Conservation (phyloP, 148 eudicot species). For the Spergularia bocconei region DNA sequence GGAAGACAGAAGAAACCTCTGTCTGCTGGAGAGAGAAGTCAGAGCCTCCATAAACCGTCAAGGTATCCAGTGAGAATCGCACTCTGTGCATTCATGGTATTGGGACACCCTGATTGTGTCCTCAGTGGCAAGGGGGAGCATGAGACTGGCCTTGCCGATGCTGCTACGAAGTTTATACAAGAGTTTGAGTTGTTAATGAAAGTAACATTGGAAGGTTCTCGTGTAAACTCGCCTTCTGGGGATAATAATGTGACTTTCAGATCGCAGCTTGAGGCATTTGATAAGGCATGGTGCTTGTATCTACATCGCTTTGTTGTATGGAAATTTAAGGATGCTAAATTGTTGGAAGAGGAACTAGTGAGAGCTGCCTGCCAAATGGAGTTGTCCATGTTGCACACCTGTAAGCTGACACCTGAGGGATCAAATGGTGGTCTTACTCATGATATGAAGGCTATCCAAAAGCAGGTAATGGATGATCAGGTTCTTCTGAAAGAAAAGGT, state of each 20-base stretch:
- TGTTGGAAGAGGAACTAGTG: constrained; percentile 90
- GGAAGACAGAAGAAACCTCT: constrained; percentile 42
- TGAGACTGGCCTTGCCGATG: constrained; percentile 67
- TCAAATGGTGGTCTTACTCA: constrained; percentile 58
- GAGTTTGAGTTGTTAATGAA: constrained; percentile 68
- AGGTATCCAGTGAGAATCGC: constrained; percentile 89
- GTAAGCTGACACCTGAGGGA: constrained; percentile 77
- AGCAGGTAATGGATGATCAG: constrained; percentile 90
- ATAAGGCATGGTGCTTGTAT: constrained; percentile 93
- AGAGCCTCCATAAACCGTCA: constrained; percentile 41
- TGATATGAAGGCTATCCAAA: constrained; percentile 93
- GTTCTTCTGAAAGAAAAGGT: constrained; percentile 81
- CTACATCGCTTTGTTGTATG: constrained; percentile 82
- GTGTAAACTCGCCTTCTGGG: constrained; percentile 20
- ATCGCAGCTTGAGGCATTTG: constrained; percentile 78
- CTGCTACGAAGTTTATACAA: constrained; percentile 70
- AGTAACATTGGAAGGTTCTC: constrained; percentile 46
- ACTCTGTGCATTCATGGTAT: constrained; percentile 91
- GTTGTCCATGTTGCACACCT: constrained; percentile 92
- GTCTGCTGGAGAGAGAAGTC: constrained; percentile 31
- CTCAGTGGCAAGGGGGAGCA: constrained; percentile 81
- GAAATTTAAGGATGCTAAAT: constrained; percentile 89
- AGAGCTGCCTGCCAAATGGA: constrained; percentile 95
- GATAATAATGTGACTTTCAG: constrained; percentile 41
- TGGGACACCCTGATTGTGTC: constrained; percentile 96